A percentile compares a stretch with the other conserved stretches of the same genome.
These are phyloP conservation scores for Sophora flavescens DNA, from an alignment of 306 rosid species.

Conservation along the genomic window DNA sequence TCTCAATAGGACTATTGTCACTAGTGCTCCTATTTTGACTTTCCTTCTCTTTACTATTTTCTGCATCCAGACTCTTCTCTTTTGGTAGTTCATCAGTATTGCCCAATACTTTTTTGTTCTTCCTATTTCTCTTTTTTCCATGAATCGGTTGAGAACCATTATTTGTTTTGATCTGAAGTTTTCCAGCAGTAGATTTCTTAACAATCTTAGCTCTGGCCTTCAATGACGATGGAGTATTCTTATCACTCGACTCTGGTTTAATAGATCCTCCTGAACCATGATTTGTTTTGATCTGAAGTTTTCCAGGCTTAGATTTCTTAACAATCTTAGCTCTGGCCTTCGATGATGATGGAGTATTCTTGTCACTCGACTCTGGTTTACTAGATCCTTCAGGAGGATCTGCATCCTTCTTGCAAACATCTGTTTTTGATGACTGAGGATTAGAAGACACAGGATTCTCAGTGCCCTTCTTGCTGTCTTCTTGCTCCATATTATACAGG, in stretches of 20 bases:
- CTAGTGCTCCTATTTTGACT: constrained; percentile 36
- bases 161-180: constrained; percentile 43
- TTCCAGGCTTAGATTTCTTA: constrained; percentile 59
- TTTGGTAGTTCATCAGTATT: constrained; percentile 47
- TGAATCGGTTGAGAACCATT: constrained; percentile 42
- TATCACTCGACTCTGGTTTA: constrained; percentile 51
- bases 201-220: constrained; percentile 62
- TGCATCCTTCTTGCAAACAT: constrained; percentile 41
- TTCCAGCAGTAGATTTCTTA: constrained; percentile 59
- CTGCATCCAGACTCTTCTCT: constrained; percentile 47
- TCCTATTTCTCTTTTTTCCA: constrained; percentile 46
- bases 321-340: constrained; percentile 62
- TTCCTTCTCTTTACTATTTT: constrained; percentile 42
- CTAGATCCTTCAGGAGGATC: constrained; percentile 49
- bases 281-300: constrained; percentile 43
- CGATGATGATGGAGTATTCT: constrained; percentile 54
- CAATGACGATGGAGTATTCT: constrained; percentile 55
- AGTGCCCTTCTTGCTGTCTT: constrained; percentile 35
- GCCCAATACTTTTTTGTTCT: constrained; percentile 42
- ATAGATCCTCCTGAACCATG: neutral
- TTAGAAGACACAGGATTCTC: constrained; percentile 39
- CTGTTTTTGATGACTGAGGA: constrained; percentile 40
- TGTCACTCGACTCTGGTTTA: constrained; percentile 55
- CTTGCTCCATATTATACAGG: constrained; percentile 37
- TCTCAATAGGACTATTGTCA: constrained; percentile 27